phyloP scores from a whole-genome alignment of 306 rosid species.

The Pyrus betulifolia region DNA sequence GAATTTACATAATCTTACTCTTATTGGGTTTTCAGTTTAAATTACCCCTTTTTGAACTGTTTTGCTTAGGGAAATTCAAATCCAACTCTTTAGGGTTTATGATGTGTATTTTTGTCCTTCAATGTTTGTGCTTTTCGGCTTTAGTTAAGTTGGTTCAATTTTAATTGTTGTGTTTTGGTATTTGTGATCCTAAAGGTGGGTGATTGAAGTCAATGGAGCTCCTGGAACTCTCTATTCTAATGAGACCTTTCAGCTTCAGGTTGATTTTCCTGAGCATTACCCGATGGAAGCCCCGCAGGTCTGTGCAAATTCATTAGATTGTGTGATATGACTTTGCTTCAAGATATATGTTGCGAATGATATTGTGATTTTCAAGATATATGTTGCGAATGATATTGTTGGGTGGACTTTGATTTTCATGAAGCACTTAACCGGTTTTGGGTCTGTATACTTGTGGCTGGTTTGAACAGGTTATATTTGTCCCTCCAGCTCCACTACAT shows the following conservation, averaged over 20 bases:
- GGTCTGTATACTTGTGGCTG: constrained; percentile 8
- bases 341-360: not conserved
- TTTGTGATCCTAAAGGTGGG: constrained; percentile 63
- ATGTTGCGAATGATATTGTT: not conserved
- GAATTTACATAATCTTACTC: not conserved
- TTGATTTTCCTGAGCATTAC: constrained; percentile 97
- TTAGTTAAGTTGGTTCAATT: not conserved
- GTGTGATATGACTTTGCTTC: not conserved
- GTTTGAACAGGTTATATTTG: constrained; percentile 73
- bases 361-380: not conserved
- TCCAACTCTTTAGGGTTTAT: not conserved
- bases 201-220: constrained; percentile 96
- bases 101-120: not conserved
- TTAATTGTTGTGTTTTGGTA: not conserved
- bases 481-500: constrained; percentile 96
- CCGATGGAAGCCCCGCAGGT: constrained; percentile 99
- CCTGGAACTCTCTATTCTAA: constrained; percentile 88
- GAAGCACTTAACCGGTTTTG: constrained; percentile 19
- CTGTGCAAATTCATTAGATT: not conserved
- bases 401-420: not conserved
- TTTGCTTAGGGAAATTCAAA: not conserved
- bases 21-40: not conserved
- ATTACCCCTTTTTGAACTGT: not conserved
- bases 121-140: not conserved
- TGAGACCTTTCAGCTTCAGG: constrained; percentile 97